Evolutionary conservation across 2,329 filamentous ascomycete genomes (phyloP).

Genomic region (Metarhizium album): DNA sequence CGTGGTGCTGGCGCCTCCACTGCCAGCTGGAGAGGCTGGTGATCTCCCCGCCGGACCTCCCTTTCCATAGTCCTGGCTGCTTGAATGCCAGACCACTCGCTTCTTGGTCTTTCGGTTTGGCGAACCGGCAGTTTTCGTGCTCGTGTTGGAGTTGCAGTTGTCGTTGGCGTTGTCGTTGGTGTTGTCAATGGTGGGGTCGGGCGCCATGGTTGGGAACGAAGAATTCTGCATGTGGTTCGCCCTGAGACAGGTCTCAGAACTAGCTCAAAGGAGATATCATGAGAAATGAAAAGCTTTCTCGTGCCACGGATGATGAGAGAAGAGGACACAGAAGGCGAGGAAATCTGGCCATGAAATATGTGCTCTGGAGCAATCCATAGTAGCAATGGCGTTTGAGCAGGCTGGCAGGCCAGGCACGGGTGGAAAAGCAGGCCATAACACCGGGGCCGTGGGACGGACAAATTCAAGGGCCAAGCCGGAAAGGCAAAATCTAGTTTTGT

Average conservation of each 20-base stretch:
- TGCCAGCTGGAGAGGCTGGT: constrained; percentile 3
- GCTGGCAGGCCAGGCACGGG: not conserved
- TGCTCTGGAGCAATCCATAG: not conserved
- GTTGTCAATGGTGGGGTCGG: constrained; percentile 17
- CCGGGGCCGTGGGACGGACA: not conserved
- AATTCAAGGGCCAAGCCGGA: not conserved
- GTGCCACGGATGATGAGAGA: not conserved
- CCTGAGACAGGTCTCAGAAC: constrained; percentile 16
- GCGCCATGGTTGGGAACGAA: constrained; percentile 12
- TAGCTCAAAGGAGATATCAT: constrained; percentile 3
- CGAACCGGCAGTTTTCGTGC: constrained; percentile 11
- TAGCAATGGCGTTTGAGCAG: not conserved
- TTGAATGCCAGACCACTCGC: constrained; percentile 27
- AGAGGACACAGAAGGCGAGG: not conserved
- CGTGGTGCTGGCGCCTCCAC: constrained; percentile 11
- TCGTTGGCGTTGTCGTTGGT: constrained; percentile 8
- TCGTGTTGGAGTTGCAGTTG: constrained; percentile 12
- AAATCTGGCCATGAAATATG: not conserved
- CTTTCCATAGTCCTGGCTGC: constrained; percentile 13
- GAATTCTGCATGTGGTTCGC: constrained; percentile 10
- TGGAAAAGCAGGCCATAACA: not conserved
- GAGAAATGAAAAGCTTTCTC: not conserved
- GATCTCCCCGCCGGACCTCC: constrained; percentile 6
- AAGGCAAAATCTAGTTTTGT: constrained; percentile 4
- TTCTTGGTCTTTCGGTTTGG: constrained; percentile 29